These are phyloP conservation scores for Starmerella kuoi DNA, from an alignment of 805 yeast genomes.

Conservation along the genomic window DNA sequence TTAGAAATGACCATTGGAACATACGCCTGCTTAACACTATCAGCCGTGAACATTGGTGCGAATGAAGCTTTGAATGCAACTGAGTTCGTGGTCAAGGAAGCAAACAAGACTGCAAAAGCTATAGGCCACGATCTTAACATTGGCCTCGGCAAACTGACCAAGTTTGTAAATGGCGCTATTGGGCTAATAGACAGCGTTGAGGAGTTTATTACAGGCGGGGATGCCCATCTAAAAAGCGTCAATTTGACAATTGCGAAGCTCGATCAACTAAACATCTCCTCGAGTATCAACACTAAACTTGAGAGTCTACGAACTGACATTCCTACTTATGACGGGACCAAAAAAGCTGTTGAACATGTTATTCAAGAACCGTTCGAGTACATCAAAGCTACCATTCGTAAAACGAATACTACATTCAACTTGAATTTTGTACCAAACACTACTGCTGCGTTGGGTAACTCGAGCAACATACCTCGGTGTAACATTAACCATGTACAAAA, in stretches of 20 bases:
- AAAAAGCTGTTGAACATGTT: conserved; percentile 42
- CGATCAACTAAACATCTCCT: conserved; percentile 51
- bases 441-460: neutral
- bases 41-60: conserved; percentile 61
- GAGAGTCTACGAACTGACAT: conserved; percentile 39
- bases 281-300: conserved; percentile 44
- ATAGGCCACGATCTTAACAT: conserved; percentile 52
- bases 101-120: conserved; percentile 46
- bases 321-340: conserved; percentile 56
- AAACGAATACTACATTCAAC: conserved; percentile 7
- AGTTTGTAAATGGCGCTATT: conserved; percentile 44
- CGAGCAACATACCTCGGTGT: conserved; percentile 1
- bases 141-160: conserved; percentile 51
- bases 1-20: conserved; percentile 75
- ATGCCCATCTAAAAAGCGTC: conserved; percentile 36
- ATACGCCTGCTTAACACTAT: conserved; percentile 65
- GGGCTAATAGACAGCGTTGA: conserved; percentile 42
- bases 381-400: conserved; percentile 33
- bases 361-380: conserved; percentile 49
- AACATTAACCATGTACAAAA: neutral
- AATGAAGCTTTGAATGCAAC: conserved; percentile 65
- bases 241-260: conserved; percentile 47
- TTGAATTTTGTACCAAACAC: neutral
- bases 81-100: conserved; percentile 44
- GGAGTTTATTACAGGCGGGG: conserved; percentile 42